Percentiles rank a stretch among this genome's conserved stretches.
Conservation (phyloP, 257 asterid species). For the Nicotiana knightiana region DNA sequence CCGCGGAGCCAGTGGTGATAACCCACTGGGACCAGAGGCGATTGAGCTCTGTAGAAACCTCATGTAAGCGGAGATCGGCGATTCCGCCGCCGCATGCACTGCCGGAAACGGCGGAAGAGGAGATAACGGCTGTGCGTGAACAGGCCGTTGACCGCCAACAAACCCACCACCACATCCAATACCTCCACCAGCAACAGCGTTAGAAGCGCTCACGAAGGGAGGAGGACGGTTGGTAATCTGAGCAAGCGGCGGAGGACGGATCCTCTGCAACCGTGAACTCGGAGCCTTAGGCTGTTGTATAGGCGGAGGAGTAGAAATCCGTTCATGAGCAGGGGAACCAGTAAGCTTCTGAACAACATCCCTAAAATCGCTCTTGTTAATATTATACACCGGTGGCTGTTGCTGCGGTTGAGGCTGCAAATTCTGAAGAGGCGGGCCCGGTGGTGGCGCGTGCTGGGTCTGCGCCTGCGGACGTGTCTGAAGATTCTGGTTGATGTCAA, state of each 20-base stretch:
- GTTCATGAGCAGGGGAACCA: constrained; percentile 75
- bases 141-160: constrained; percentile 32
- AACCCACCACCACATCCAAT: constrained; percentile 18
- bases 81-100: constrained; percentile 49
- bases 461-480: neutral
- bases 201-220: constrained; percentile 14
- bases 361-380: constrained; percentile 76
- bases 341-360: constrained; percentile 90
- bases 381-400: constrained; percentile 89
- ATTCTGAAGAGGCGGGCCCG: constrained; percentile 16
- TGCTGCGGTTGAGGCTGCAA: constrained; percentile 22
- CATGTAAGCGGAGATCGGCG: constrained; percentile 56
- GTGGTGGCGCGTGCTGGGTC: neutral
- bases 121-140: constrained; percentile 28
- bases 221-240: constrained; percentile 60
- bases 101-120: constrained; percentile 68
- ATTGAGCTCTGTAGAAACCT: constrained; percentile 29
- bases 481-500: constrained; percentile 15
- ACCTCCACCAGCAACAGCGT: neutral
- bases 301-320: constrained; percentile 45
- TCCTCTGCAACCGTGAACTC: constrained; percentile 78
- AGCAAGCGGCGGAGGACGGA: constrained; percentile 83
- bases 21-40: constrained; percentile 4
- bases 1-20: constrained; percentile 14
- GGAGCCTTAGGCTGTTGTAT: constrained; percentile 43